phyloP scores from a whole-genome alignment of 208 protist genomes.

The Trypanosoma mega region DNA sequence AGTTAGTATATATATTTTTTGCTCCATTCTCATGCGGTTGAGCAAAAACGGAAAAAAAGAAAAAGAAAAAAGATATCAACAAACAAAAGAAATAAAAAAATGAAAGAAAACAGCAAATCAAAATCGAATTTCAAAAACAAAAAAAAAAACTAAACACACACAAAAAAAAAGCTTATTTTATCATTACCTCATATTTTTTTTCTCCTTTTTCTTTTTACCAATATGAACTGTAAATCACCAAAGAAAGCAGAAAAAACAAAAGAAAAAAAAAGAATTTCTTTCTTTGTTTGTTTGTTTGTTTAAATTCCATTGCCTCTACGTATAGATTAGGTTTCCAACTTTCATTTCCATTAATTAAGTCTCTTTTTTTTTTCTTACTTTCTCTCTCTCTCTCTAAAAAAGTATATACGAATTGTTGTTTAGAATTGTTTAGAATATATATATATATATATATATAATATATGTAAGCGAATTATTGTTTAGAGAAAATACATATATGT shows the following conservation, averaged over 20 bases:
- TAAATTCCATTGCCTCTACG: no score
- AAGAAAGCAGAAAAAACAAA: slow-evolving; percentile 10
- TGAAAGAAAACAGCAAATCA: not conserved
- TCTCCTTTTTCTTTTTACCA: no score
- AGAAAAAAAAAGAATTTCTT: slow-evolving; percentile 8
- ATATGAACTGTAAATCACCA: no score
- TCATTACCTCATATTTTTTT: no score
- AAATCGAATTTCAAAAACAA: slow-evolving; percentile 1
- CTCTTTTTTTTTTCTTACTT: slow-evolving; percentile 13
- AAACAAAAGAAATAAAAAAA: slow-evolving; percentile 1
- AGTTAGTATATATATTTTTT: slow-evolving; percentile 7
- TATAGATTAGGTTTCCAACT: no score
- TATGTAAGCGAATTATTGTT: slow-evolving; percentile 1
- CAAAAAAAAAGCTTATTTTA: no score
- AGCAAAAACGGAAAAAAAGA: slow-evolving; percentile 7
- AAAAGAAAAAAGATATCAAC: slow-evolving; percentile 16
- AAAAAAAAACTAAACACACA: no score
- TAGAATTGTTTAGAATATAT: slow-evolving; percentile 8
- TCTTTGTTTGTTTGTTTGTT: not conserved
- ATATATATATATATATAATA: not conserved
- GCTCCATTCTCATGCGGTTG: not conserved
- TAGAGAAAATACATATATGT: not conserved
- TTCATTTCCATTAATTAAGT: not conserved
- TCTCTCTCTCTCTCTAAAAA: not conserved
- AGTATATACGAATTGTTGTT: not conserved